phyloP scores from a whole-genome alignment of 176 grass and related monocot species.

The Saccharum spontaneum region DNA sequence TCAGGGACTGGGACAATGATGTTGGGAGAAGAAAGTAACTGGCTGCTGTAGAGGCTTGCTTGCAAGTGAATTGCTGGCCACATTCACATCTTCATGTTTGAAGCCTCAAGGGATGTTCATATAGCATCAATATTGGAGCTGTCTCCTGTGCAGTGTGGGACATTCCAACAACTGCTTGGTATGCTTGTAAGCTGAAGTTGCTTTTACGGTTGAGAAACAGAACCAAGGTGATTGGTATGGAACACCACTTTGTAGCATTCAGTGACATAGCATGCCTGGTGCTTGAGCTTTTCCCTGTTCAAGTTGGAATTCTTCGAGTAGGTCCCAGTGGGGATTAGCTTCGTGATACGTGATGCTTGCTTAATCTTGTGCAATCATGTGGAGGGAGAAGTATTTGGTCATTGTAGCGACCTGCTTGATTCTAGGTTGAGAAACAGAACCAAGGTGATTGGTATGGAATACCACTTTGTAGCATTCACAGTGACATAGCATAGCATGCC shows the following conservation, averaged over 20 bases:
- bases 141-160: neutral
- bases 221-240: constrained; percentile 10
- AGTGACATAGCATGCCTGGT: constrained; percentile 35
- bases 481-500: constrained; percentile 22
- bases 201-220: constrained; percentile 19
- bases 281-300: neutral
- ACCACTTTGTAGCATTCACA: constrained; percentile 30
- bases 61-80: constrained; percentile 3
- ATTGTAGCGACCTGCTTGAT: neutral
- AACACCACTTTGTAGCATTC: constrained; percentile 26
- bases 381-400: constrained; percentile 13
- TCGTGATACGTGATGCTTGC: constrained; percentile 3
- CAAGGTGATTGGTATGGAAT: neutral
- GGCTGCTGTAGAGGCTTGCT: neutral
- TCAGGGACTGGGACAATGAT: constrained; percentile 7
- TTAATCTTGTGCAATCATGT: constrained; percentile 32
- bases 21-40: neutral
- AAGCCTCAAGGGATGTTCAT: constrained; percentile 28
- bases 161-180: neutral
- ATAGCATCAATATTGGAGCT: constrained; percentile 10
- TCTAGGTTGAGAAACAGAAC: constrained; percentile 18
- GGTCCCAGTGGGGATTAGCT: constrained; percentile 14
- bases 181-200: constrained; percentile 3
- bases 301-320: constrained; percentile 22
- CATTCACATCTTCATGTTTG: constrained; percentile 19